phyloP scores from a whole-genome alignment of 2,329 filamentous ascomycete species.

The Gyromitra esculenta region DNA sequence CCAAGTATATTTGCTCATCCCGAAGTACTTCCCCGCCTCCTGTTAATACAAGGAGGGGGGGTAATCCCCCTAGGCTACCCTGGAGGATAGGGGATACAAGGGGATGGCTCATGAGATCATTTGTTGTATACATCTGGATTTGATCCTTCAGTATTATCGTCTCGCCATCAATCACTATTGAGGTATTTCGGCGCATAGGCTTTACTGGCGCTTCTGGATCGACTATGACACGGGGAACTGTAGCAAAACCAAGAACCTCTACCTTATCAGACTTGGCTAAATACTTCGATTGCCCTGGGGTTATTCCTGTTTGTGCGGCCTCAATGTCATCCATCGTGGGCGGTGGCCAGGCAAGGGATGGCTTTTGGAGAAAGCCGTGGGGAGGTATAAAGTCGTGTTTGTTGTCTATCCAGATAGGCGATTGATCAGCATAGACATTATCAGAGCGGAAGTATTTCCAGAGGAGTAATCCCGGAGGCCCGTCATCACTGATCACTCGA shows the following conservation, averaged over 20 bases:
- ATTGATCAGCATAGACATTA: not conserved
- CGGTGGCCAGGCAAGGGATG: constrained; percentile 90
- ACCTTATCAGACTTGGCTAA: constrained; percentile 64
- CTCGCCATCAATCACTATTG: constrained; percentile 76
- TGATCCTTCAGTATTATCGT: constrained; percentile 83
- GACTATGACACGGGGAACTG: constrained; percentile 58
- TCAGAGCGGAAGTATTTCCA: not conserved
- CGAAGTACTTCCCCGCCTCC: constrained; percentile 89
- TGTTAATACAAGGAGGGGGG: constrained; percentile 82
- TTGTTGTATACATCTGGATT: constrained; percentile 83
- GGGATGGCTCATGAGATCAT: constrained; percentile 84
- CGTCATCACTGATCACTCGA: constrained; percentile 32
- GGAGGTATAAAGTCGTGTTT: constrained; percentile 82
- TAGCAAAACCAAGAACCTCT: constrained; percentile 48
- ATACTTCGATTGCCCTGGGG: not conserved
- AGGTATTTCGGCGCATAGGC: constrained; percentile 57
- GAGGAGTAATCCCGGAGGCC: not conserved
- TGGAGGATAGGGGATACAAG: constrained; percentile 90
- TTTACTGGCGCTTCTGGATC: constrained; percentile 54
- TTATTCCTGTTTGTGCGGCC: constrained; percentile 52
- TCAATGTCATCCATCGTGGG: constrained; percentile 77
- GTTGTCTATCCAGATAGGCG: constrained; percentile 49
- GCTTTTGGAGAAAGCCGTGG: constrained; percentile 88
- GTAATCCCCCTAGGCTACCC: constrained; percentile 86
- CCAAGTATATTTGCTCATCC: constrained; percentile 94